phyloP scores from a whole-genome alignment of 805 yeast species.

The Kuraishia cidri region DNA sequence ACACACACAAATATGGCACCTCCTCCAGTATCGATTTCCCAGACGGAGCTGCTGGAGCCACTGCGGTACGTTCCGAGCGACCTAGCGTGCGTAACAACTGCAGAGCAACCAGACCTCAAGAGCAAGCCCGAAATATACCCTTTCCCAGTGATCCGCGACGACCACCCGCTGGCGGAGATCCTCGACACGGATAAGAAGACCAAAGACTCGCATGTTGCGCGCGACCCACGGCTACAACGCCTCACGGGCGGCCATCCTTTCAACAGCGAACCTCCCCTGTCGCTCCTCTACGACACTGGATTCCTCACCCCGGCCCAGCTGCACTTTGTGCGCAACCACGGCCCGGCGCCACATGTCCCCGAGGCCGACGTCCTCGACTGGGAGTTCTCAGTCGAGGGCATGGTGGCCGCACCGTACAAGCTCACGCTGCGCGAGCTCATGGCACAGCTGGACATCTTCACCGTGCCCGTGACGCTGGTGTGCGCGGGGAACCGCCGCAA shows the following conservation, averaged over 20 bases:
- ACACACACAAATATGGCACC: too few relatives aligned
- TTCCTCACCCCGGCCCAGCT: conserved; percentile 21
- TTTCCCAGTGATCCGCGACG: conserved; percentile 11
- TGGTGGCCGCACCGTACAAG: conserved; percentile 18
- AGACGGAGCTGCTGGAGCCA: too few relatives aligned
- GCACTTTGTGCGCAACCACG: conserved; percentile 26
- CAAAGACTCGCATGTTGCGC: conserved; percentile 18
- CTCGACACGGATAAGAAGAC: conserved; percentile 17
- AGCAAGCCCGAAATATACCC: too few relatives aligned
- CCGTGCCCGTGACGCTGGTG: conserved; percentile 22
- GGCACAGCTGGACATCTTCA: conserved; percentile 15
- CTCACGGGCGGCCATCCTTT: conserved; percentile 25
- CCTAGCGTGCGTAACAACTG: too few relatives aligned
- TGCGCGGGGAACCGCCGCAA: conserved; percentile 27
- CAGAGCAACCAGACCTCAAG: too few relatives aligned
- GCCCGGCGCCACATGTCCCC: conserved; percentile 17
- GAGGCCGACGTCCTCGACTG: conserved; percentile 16
- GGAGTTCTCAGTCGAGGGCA: conserved; percentile 18
- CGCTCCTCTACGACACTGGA: conserved; percentile 16
- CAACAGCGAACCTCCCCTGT: conserved; percentile 21
- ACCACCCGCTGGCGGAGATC: conserved; percentile 7
- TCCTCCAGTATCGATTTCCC: too few relatives aligned
- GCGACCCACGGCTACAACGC: conserved; percentile 18
- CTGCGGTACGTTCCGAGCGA: too few relatives aligned
- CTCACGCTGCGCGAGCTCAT: conserved; percentile 15